Base-by-base conservation (phyloP, 805 yeast genomes). In the Saccharomycodes ludwigii region DNA sequence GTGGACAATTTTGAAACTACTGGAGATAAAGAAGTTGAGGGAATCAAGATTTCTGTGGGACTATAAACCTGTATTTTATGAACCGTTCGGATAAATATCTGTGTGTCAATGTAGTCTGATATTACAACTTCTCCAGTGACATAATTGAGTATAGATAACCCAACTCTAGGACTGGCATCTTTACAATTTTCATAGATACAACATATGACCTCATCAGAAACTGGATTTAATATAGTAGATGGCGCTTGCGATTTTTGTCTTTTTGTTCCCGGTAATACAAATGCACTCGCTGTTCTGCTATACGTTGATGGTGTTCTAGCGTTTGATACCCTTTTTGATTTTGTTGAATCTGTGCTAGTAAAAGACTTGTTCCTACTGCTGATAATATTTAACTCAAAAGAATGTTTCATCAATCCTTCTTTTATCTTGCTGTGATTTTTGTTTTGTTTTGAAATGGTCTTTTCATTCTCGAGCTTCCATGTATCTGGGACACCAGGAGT, bases 71-170 rank as follows among this genome's bases (percentile, higher is more conserved):
- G 54, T 1, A 65, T 31, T 35, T 59, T 60, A 36, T 66, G 65
- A 6, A 66, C 43, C 0, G 68, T 61, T 27, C 69, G 46, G 3
- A 65, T 63, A 34, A 52, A 65, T 0, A 68, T 65, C 38, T 60
- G 68, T 0, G 71, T 59, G 39, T 66, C 73, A 13, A 55, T 44
- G 10, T 59, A 47, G 10, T 55, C 57, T 10, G 63, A 52, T 13
- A 62, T 32, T 2, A 47, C 48, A 35, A 66, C 34, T 21, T 50
- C 56, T 4, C 67, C 68, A 0, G 63, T 59, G 21, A 46, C 52
- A 10, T 55, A 42, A 31, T 59, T 50, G 4, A 63, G 33, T 24
- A 63, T 50, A 28, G 67, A 62, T 4, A 64, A 31, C 3, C 71
- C 71, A 6, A 66, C 54, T 18, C 41, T 38, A 2, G 56, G 40